Evolutionary conservation across 2,329 filamentous ascomycete genomes (phyloP), one percentile per base, ranked within the genome.

Genomic region (Botrytis elliptica): DNA sequence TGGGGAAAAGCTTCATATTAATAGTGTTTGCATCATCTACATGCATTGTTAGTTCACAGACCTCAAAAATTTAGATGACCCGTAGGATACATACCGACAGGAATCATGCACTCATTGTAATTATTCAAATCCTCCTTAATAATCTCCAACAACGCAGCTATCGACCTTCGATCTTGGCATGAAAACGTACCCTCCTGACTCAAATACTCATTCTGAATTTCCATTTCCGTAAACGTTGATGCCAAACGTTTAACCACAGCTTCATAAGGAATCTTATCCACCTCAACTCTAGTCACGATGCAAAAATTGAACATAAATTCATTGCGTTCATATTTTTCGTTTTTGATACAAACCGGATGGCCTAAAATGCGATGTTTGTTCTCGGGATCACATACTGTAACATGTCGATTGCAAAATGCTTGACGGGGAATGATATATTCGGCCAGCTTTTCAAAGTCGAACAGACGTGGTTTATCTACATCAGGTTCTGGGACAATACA

Each of bases 281-380:
- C 85, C 49, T 88, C 85, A 73, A 90, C 88, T 69, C 92, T 88
- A 68, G 97, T 86, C 42, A 97, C 92, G 63, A 98, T 86, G 74
- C 94, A 94, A 81, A 98, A 97, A 83, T 98, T 98, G 88, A 98
- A 99, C 81, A 98, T 97, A 85, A 98, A 98, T 83, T 97, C 93
- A 83, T 97, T 97, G 74, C 96, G 91, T 80, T 92, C 90, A 81
- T 98, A 97, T 78, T 92, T 91, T 72, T 90, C 88, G 76, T 94
- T 89, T 70, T 92, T 90, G 80, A 98, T 93, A 81, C 94, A 95
- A 71, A 98, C 92, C 0, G 96, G 96, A 79, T 94, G 94, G 25
- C 95, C 94, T 49, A 99, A 87, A 72, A 99, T 90, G 74, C 91
- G 90, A 82, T 95, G 92, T 77, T 89, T 89, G 77, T 86, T 86